Evolutionary conservation across 2,329 filamentous ascomycete genomes (phyloP), one percentile per base, ranked within the genome.

Genomic region (Neonectria hederae): DNA sequence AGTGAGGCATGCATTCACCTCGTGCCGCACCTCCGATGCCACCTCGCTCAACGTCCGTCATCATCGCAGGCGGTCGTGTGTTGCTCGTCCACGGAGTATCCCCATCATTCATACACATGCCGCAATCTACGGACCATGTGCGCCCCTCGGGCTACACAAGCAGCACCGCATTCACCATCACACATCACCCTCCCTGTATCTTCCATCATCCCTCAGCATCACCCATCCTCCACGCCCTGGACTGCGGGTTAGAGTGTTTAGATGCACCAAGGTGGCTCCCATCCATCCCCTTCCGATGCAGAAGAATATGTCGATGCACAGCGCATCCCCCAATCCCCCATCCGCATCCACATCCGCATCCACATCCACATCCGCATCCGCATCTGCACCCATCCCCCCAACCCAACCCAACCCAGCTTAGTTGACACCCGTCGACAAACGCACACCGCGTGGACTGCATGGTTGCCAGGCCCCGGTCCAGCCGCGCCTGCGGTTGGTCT

Each of bases 291-390:
- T 58, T 60, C 64, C 55, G 62, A 69, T 69, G 69, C 62, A 72
- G 62, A 72, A 69, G 69, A 69, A 58, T 55, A 65, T 65, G 63
- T 65, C 65, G 69, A 62, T 66, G 70, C 66, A 72, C 67, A 57
- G 68, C 61, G 65, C 67, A 67, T 70, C 51, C 59, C 67, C 65
- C 70, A 69, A 69, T 71, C 62, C 54, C 69, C 61, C 68, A 35
- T 62, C 59, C 67, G 62, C 69, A 35, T 54, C 35, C n/a, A 32
- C 46, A 57, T 30, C 57, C 48, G 26, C 49, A 42, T 51, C 43
- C 32, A 19, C 45, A 56, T 24, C 68, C 68, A 56, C 53, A 45
- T 21, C 53, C 43, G 57, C 54, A 52, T 61, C 63, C 67, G 60
- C 70, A 48, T 62, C 35, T 13, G 26, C 54, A 48, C 24, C 59